Conservation (phyloP, 1,284 basidiomycete species). For the Phlebopus sp. region DNA sequence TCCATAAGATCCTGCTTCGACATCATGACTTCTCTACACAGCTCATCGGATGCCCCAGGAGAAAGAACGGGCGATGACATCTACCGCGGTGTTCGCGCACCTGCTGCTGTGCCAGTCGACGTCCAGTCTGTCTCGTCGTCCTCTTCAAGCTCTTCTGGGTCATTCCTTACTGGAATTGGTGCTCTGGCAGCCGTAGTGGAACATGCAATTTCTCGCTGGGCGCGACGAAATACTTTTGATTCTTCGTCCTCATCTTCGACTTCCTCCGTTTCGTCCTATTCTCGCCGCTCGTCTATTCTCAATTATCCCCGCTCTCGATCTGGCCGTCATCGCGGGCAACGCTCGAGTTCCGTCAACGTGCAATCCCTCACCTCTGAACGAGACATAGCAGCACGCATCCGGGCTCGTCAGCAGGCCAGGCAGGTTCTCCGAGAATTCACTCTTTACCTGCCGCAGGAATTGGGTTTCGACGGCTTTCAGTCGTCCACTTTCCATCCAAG, state of each 20-base stretch:
- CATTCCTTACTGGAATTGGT: constrained; percentile 37
- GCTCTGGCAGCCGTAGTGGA: constrained; percentile 52
- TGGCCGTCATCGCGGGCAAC: constrained; percentile 41
- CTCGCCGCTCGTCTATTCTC: constrained; percentile 41
- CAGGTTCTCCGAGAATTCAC: constrained; percentile 64
- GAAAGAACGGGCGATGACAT: constrained; percentile 48
- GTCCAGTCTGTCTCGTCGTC: constrained; percentile 34
- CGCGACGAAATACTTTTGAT: constrained; percentile 33
- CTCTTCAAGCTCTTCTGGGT: constrained; percentile 43
- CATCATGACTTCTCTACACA: neutral
- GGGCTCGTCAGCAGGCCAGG: constrained; percentile 58
- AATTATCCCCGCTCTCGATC: constrained; percentile 40
- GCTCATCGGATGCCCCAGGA: constrained; percentile 3
- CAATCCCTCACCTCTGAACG: constrained; percentile 53
- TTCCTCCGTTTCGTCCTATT: constrained; percentile 43
- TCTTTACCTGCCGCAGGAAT: constrained; percentile 53
- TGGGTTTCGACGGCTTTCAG: constrained; percentile 8
- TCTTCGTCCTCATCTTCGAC: constrained; percentile 44
- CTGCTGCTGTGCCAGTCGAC: constrained; percentile 30
- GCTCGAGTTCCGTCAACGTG: constrained; percentile 45
- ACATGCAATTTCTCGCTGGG: constrained; percentile 55
- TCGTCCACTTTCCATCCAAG: neutral
- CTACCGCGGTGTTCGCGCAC: constrained; percentile 54
- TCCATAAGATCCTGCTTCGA: neutral
- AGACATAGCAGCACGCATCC: constrained; percentile 55